Percentiles rank a stretch among this genome's conserved stretches.
Conservation (phyloP, 306 rosid genomes). For the Fragaria vesca region DNA sequence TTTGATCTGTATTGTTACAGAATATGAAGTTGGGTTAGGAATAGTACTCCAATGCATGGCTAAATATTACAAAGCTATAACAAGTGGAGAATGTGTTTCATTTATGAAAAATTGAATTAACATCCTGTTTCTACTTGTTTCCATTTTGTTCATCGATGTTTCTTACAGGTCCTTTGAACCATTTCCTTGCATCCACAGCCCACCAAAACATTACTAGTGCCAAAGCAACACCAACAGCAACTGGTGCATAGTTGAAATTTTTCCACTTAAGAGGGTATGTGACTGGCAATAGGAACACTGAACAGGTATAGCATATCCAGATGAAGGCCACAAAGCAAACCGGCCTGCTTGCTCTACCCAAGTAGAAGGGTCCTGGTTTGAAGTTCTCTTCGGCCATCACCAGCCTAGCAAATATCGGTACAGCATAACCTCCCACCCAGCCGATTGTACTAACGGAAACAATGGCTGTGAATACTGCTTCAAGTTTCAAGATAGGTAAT, state of each 20-base stretch:
- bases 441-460: constrained; percentile 27
- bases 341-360: constrained; percentile 26
- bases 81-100: background rate
- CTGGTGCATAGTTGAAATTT: constrained; percentile 26
- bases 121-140: background rate
- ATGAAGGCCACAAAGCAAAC: constrained; percentile 25
- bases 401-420: constrained; percentile 28
- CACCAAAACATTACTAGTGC: constrained; percentile 26
- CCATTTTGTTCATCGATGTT: constrained; percentile 21
- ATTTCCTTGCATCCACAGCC: constrained; percentile 32
- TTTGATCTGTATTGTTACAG: background rate
- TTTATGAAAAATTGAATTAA: background rate
- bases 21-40: background rate
- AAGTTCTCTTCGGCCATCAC: constrained; percentile 27
- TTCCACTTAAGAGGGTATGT: constrained; percentile 17
- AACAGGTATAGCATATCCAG: constrained; percentile 28
- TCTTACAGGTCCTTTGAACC: constrained; percentile 44
- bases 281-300: constrained; percentile 27
- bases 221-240: constrained; percentile 13
- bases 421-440: constrained; percentile 27
- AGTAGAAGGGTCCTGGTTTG: constrained; percentile 32
- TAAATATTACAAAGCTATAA: background rate
- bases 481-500: constrained; percentile 30
- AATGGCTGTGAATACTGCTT: constrained; percentile 26
- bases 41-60: background rate